Evolutionary conservation across 306 rosid species (phyloP).

Genomic region (Arachis hypogaea): DNA sequence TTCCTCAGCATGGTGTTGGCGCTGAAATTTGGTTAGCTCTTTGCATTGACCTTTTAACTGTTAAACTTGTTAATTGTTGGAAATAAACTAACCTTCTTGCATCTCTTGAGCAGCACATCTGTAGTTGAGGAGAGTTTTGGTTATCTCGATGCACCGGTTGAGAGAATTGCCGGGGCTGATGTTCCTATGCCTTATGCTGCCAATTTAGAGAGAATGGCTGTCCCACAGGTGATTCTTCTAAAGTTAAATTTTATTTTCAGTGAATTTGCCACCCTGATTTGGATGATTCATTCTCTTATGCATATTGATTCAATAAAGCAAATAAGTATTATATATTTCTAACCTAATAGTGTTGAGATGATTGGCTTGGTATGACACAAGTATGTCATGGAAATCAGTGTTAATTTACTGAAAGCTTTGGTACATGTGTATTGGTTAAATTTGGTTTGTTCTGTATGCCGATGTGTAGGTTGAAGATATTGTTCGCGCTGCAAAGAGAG

Average conservation of each 20-base stretch:
- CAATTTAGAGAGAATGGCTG: slow-evolving; percentile 94
- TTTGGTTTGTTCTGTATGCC: slow-evolving; percentile 33
- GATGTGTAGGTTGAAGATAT: slow-evolving; percentile 84
- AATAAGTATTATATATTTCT: too few species aligned
- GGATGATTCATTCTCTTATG: too few species aligned
- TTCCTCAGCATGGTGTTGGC: slow-evolving; percentile 99
- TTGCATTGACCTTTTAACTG: slow-evolving; percentile 13
- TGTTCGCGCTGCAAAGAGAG: slow-evolving; percentile 97
- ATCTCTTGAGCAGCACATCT: slow-evolving; percentile 68
- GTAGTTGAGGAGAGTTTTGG: slow-evolving; percentile 95
- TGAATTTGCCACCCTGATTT: slow-evolving; percentile 13
- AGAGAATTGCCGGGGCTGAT: slow-evolving; percentile 95
- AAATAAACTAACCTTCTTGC: slow-evolving; percentile 25
- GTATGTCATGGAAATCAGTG: background rate
- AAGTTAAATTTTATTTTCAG: background rate
- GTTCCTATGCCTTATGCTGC: slow-evolving; percentile 99
- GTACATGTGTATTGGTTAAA: slow-evolving; percentile 8
- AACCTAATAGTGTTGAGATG: background rate
- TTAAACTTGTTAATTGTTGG: slow-evolving; percentile 28
- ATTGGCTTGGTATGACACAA: background rate
- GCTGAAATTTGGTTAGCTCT: slow-evolving; percentile 91
- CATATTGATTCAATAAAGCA: background rate
- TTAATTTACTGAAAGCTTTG: slow-evolving; percentile 24
- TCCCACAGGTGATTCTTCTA: slow-evolving; percentile 76
- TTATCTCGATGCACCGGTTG: slow-evolving; percentile 96